phyloP scores from a whole-genome alignment of 495 filamentous ascomycete species.

The Penicillium taxi region DNA sequence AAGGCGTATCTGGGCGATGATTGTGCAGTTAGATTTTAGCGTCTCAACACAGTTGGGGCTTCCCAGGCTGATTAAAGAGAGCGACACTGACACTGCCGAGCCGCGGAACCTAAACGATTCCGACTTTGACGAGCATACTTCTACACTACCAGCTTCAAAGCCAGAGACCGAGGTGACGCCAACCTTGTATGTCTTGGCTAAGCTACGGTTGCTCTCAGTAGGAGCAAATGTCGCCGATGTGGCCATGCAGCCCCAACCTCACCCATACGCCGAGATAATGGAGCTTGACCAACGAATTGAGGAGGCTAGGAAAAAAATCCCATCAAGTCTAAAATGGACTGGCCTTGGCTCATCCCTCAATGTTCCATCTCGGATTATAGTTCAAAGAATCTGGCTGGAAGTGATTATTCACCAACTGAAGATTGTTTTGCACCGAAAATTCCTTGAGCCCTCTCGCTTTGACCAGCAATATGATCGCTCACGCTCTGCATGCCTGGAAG shows the following conservation, averaged over 20 bases:
- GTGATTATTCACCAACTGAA: not conserved
- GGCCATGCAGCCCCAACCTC: conserved; percentile 16
- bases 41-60: conserved; percentile 35
- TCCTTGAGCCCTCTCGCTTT: no score
- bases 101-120: conserved; percentile 32
- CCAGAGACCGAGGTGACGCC: conserved; percentile 26
- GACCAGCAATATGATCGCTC: not conserved
- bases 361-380: not conserved
- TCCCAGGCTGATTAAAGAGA: conserved; percentile 23
- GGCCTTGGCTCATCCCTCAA: not conserved
- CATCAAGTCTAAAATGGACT: not conserved
- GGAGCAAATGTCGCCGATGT: conserved; percentile 27
- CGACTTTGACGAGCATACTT: conserved; percentile 22
- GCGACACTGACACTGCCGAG: conserved; percentile 29
- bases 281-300: conserved; percentile 27
- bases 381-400: not conserved
- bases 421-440: not conserved
- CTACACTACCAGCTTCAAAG: conserved; percentile 20
- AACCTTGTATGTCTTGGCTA: conserved; percentile 24
- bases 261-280: conserved; percentile 28
- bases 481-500: conserved; percentile 13
- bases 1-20: conserved; percentile 45
- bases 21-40: conserved; percentile 43
- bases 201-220: conserved; percentile 23
- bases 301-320: conserved; percentile 8